Percentiles rank a stretch among this genome's conserved stretches.
These are phyloP conservation scores for Fusarium begoniae DNA, from an alignment of 2,329 filamentous ascomycete genomes.

Conservation along the genomic window DNA sequence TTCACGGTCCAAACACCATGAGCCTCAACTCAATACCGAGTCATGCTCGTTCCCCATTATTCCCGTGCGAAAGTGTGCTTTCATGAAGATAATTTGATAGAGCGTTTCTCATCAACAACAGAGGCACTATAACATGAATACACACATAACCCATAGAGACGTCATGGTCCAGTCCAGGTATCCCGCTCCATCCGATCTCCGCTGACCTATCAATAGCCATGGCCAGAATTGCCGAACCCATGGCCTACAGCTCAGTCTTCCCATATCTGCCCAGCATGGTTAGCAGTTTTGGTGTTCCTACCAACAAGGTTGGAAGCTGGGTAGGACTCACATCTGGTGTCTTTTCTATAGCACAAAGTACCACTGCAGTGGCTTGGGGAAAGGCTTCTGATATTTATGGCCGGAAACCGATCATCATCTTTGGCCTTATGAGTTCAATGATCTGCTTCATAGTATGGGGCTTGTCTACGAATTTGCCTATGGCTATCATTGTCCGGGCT, in stretches of 20 bases:
- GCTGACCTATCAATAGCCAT: conserved; percentile 65
- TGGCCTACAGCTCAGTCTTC: conserved; percentile 76
- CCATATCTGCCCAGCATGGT: conserved; percentile 85
- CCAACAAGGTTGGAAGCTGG: conserved; percentile 80
- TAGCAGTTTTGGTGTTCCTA: conserved; percentile 75
- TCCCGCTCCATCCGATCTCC: conserved; percentile 10
- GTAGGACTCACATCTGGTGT: conserved; percentile 77
- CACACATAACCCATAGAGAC: neutral
- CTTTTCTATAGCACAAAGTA: conserved; percentile 76
- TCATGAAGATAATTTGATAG: neutral
- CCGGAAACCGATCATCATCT: conserved; percentile 82
- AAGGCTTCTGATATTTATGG: conserved; percentile 80
- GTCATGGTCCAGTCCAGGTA: conserved; percentile 30
- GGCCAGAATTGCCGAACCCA: conserved; percentile 80
- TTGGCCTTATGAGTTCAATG: conserved; percentile 82
- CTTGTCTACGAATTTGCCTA: conserved; percentile 78
- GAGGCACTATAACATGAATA: conserved; percentile 11
- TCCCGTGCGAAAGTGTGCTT: neutral
- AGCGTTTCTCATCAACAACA: conserved; percentile 36
- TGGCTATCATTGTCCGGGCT: conserved; percentile 81
- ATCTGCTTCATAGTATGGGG: conserved; percentile 83
- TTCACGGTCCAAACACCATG: neutral
- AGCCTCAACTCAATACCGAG: neutral
- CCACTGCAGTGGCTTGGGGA: conserved; percentile 80
- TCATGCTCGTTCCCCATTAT: neutral